Evolutionary conservation across 371 early-diverging fungal genomes (phyloP).

Genomic region (Capillidium heterosporum): DNA sequence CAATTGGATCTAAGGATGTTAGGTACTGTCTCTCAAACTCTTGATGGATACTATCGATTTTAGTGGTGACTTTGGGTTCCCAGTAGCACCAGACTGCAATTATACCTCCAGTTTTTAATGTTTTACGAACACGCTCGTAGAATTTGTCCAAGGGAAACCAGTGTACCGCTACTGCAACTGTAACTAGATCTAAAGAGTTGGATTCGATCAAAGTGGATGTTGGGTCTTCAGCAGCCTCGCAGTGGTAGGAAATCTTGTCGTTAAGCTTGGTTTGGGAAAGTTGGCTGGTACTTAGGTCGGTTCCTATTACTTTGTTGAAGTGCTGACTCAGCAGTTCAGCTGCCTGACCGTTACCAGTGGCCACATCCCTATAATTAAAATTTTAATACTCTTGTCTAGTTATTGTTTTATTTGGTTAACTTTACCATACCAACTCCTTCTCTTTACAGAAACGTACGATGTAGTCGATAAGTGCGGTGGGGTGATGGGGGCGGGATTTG

Average conservation of each 20-base stretch:
- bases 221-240: background rate
- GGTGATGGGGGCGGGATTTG: background rate
- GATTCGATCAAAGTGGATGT: background rate
- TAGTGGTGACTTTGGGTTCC: background rate
- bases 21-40: background rate
- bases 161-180: background rate
- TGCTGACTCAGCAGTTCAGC: background rate
- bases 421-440: constrained; percentile 2
- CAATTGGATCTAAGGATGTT: background rate
- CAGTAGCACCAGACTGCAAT: constrained; percentile 1
- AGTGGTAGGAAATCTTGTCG: background rate
- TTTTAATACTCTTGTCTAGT: no score
- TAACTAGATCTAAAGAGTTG: constrained; percentile 4
- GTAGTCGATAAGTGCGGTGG: background rate
- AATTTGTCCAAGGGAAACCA: constrained; percentile 4
- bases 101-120: background rate
- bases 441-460: background rate
- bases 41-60: background rate
- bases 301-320: background rate
- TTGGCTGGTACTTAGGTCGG: constrained; percentile 1
- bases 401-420: no score
- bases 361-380: constrained; percentile 3
- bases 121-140: constrained; percentile 1
- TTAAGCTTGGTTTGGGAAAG: background rate
- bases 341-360: constrained; percentile 4